These are phyloP conservation scores for Larix kaempferi DNA, from an alignment of 75 land plant species.

Conservation along the genomic window DNA sequence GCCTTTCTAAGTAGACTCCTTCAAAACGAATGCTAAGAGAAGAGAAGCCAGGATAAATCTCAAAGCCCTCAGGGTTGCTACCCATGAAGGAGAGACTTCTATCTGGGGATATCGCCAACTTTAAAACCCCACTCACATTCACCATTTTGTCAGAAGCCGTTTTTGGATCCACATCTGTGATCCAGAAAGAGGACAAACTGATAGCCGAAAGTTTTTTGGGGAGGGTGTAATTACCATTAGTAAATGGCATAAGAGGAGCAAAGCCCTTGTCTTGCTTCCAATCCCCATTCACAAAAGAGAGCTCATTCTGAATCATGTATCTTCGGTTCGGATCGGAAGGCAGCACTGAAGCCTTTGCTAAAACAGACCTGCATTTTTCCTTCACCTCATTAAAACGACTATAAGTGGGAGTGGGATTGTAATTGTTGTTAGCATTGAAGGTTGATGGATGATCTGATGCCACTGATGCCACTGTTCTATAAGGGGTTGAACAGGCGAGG, in stretches of 20 bases:
- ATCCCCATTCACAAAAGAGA: slow-evolving; percentile 32
- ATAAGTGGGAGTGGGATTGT: slow-evolving; percentile 13
- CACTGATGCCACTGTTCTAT: no score
- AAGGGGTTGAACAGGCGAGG: no score
- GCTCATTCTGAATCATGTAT: slow-evolving; percentile 15
- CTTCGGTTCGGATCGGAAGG: slow-evolving; percentile 2
- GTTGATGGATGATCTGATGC: no score
- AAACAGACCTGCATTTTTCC: slow-evolving; percentile 18
- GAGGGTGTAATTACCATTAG: background rate
- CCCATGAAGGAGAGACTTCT: slow-evolving; percentile 1
- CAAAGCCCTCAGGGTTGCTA: slow-evolving; percentile 19
- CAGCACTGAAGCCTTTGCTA: slow-evolving; percentile 30
- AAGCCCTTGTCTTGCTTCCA: slow-evolving; percentile 31
- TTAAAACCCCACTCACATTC: slow-evolving; percentile 34
- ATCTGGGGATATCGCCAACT: slow-evolving; percentile 25
- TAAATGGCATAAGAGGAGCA: slow-evolving; percentile 48
- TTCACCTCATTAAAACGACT: slow-evolving; percentile 36
- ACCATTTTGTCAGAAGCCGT: slow-evolving; percentile 19
- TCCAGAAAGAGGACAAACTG: slow-evolving; percentile 32
- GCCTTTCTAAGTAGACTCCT: slow-evolving; percentile 49
- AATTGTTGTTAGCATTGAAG: no score
- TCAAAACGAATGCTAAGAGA: slow-evolving; percentile 34
- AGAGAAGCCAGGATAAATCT: slow-evolving; percentile 34
- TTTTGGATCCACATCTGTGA: slow-evolving; percentile 24
- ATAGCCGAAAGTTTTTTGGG: slow-evolving; percentile 9